These are phyloP conservation scores for Geotrichum bryndzae DNA, from an alignment of 1,139 yeast species.

Conservation along the genomic window DNA sequence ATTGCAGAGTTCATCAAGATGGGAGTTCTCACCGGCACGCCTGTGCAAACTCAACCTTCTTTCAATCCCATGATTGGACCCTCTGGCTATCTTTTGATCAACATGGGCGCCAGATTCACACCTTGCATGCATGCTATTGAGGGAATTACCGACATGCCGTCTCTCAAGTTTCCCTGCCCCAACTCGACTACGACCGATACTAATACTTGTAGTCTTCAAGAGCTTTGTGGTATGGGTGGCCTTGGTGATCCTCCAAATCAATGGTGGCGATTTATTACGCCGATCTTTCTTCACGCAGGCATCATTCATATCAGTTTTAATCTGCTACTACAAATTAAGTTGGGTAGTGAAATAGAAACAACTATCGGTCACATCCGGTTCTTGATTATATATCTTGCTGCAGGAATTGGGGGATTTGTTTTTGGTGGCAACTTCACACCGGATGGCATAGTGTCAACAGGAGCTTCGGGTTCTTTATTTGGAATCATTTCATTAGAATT, in stretches of 20 bases:
- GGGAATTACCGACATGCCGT: slow-evolving; percentile 43
- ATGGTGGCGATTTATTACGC: slow-evolving; percentile 65
- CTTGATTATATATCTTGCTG: slow-evolving; percentile 50
- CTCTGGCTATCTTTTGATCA: slow-evolving; percentile 58
- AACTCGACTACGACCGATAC: slow-evolving; percentile 54
- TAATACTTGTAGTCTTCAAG: slow-evolving; percentile 51
- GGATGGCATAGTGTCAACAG: slow-evolving; percentile 61
- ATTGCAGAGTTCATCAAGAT: slow-evolving; percentile 60
- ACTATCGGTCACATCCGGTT: slow-evolving; percentile 53
- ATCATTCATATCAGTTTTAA: slow-evolving; percentile 64
- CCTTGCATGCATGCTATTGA: slow-evolving; percentile 62
- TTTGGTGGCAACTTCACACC: slow-evolving; percentile 72
- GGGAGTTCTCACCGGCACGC: slow-evolving; percentile 58
- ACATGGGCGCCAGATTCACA: slow-evolving; percentile 66
- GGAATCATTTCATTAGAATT: slow-evolving; percentile 64
- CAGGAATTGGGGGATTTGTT: slow-evolving; percentile 65
- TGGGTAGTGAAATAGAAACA: slow-evolving; percentile 61
- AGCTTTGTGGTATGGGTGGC: slow-evolving; percentile 60
- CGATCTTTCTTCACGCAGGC: slow-evolving; percentile 75
- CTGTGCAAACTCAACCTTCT: slow-evolving; percentile 64
- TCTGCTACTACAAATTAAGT: slow-evolving; percentile 51
- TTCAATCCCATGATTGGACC: slow-evolving; percentile 82
- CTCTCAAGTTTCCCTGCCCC: slow-evolving; percentile 57
- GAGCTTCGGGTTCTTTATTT: slow-evolving; percentile 71
- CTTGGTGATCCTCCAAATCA: slow-evolving; percentile 41